phyloP scores from a whole-genome alignment of 768 basidiomycete species.

The Tulasnella sp. region DNA sequence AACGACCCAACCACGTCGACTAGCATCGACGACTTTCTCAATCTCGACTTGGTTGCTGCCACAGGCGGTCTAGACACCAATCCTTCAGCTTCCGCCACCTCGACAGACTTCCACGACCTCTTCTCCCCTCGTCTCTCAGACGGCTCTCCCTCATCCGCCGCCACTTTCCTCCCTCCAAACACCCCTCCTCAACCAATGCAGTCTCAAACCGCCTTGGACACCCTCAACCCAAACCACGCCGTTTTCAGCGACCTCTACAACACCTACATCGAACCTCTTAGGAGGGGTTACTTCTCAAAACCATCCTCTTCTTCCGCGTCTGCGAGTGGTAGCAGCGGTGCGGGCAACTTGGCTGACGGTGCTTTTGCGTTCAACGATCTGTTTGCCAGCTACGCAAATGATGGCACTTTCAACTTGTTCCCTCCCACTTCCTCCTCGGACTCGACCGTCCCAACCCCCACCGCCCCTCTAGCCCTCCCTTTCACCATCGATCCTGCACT shows the following conservation, averaged over 20 bases:
- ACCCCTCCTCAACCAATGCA: slow-evolving; percentile 6
- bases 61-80: neutral
- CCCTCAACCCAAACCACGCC: slow-evolving; percentile 11
- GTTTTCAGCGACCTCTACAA: slow-evolving; percentile 12
- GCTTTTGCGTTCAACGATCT: slow-evolving; percentile 35
- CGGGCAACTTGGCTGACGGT: slow-evolving; percentile 12
- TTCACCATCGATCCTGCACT: slow-evolving; percentile 68
- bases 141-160: slow-evolving; percentile 33
- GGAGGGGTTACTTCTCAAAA: neutral
- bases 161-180: slow-evolving; percentile 33
- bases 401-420: neutral
- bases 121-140: slow-evolving; percentile 39
- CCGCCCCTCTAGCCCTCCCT: neutral
- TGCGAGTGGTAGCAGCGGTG: slow-evolving; percentile 21
- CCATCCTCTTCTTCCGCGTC: neutral
- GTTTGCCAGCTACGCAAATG: neutral
- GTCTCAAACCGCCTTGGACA: slow-evolving; percentile 9
- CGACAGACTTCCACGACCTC: slow-evolving; percentile 6
- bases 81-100: neutral
- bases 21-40: slow-evolving; percentile 23
- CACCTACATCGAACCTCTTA: slow-evolving; percentile 16
- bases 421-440: slow-evolving; percentile 18
- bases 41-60: slow-evolving; percentile 12
- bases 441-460: neutral
- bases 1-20: neutral